A percentile compares a stretch with the other conserved stretches of the same genome.
These are phyloP conservation scores for Acrocalymma vagum DNA, from an alignment of 2,329 filamentous ascomycete genomes.

Conservation along the genomic window DNA sequence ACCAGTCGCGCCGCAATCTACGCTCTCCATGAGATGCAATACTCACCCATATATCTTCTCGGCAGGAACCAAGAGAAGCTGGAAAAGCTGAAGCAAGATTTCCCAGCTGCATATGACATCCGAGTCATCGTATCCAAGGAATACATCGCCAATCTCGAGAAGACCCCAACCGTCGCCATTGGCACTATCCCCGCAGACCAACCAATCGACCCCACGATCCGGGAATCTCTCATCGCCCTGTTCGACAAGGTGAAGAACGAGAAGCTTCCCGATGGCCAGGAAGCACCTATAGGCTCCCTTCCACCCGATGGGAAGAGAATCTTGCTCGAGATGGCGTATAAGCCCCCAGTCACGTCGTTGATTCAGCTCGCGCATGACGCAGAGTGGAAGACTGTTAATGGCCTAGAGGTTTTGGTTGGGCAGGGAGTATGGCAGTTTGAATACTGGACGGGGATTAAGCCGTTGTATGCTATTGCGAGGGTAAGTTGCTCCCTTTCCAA, in stretches of 20 bases:
- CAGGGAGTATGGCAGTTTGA: constrained; percentile 89
- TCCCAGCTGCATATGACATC: constrained; percentile 77
- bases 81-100: constrained; percentile 71
- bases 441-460: constrained; percentile 83
- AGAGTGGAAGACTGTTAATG: constrained; percentile 85
- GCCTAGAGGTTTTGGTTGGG: constrained; percentile 86
- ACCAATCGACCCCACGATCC: constrained; percentile 77
- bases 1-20: constrained; percentile 93
- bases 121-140: constrained; percentile 60
- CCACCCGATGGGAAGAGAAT: constrained; percentile 54
- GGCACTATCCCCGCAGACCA: constrained; percentile 91
- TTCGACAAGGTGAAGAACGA: constrained; percentile 52
- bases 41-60: constrained; percentile 85
- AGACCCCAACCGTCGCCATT: constrained; percentile 75
- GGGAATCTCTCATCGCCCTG: constrained; percentile 67
- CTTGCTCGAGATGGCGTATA: constrained; percentile 96
- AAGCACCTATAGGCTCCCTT: constrained; percentile 25
- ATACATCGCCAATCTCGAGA: constrained; percentile 55
- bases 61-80: constrained; percentile 79
- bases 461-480: constrained; percentile 75
- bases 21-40: constrained; percentile 83
- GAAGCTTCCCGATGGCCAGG: constrained; percentile 18
- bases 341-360: constrained; percentile 80
- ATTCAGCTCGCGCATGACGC: constrained; percentile 83
- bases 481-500: constrained; percentile 49